Conservation (phyloP, 2,329 filamentous ascomycete genomes). For the Exophiala sideris region DNA sequence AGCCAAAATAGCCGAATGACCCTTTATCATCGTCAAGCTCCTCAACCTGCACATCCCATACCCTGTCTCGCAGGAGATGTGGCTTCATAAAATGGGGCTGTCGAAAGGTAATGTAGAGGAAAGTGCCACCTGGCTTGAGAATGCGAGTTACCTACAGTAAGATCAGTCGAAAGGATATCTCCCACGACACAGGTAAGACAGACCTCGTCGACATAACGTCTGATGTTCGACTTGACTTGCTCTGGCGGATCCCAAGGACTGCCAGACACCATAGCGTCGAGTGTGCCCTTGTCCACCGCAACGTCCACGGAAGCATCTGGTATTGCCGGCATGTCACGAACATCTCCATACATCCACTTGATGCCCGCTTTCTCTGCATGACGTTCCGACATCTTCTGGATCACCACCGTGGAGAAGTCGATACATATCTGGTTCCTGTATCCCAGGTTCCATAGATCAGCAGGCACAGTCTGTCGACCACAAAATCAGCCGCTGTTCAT, state of each 20-base stretch:
- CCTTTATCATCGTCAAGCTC: constrained; percentile 39
- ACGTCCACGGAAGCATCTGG: constrained; percentile 47
- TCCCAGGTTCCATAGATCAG: constrained; percentile 45
- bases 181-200: constrained; percentile 3
- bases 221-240: constrained; percentile 48
- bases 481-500: neutral
- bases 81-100: constrained; percentile 55
- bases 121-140: constrained; percentile 47
- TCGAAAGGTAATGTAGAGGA: constrained; percentile 54
- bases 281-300: constrained; percentile 57
- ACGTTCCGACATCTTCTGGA: constrained; percentile 50
- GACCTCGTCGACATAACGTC: constrained; percentile 51
- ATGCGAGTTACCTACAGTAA: constrained; percentile 43
- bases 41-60: constrained; percentile 48
- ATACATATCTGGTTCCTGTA: constrained; percentile 54
- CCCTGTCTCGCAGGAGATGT: constrained; percentile 41
- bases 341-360: constrained; percentile 51
- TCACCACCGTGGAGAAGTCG: constrained; percentile 56
- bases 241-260: constrained; percentile 53
- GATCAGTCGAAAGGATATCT: constrained; percentile 3
- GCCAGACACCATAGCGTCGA: constrained; percentile 57
- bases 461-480: constrained; percentile 47
- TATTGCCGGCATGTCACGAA: constrained; percentile 49
- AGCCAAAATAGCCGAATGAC: constrained; percentile 52
- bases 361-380: constrained; percentile 42